Percentiles rank a stretch among this genome's conserved stretches.
Conservation (phyloP, 129 eudicot genomes). For the Saussurea involucrata region DNA sequence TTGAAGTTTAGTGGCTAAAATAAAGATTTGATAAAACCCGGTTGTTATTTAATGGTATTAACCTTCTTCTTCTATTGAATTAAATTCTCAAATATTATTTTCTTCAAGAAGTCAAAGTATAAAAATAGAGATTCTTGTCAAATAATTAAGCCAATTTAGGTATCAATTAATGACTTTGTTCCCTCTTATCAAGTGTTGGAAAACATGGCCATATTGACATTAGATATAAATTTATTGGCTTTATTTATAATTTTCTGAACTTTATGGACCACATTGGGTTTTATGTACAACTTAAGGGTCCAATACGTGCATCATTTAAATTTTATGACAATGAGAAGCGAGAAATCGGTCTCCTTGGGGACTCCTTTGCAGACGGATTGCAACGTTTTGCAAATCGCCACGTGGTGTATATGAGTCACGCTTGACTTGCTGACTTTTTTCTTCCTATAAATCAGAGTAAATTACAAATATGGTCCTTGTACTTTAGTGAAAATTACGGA, state of each 20-base stretch:
- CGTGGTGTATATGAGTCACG: not conserved
- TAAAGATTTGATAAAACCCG: not conserved
- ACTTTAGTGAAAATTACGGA: no score
- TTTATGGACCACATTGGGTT: not conserved
- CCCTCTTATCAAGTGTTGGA: not conserved
- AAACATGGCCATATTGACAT: not conserved
- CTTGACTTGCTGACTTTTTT: not conserved
- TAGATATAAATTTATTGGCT: not conserved
- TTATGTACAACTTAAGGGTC: not conserved
- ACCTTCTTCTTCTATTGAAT: not conserved
- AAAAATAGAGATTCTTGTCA: not conserved
- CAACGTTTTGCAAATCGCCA: not conserved
- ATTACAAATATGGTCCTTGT: no score
- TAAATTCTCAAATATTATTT: not conserved
- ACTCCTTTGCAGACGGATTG: not conserved
- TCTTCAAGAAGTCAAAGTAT: no score
- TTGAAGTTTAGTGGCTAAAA: not conserved
- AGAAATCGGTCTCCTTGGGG: not conserved
- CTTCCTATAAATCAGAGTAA: no score
- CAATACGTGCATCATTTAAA: not conserved
- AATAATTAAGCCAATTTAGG: no score
- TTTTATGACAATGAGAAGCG: not conserved
- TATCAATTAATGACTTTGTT: not conserved
- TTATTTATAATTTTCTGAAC: not conserved
- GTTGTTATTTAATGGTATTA: no score